phyloP scores from a whole-genome alignment of 1,284 basidiomycete genomes.

The Stygiomarasmius scandens region DNA sequence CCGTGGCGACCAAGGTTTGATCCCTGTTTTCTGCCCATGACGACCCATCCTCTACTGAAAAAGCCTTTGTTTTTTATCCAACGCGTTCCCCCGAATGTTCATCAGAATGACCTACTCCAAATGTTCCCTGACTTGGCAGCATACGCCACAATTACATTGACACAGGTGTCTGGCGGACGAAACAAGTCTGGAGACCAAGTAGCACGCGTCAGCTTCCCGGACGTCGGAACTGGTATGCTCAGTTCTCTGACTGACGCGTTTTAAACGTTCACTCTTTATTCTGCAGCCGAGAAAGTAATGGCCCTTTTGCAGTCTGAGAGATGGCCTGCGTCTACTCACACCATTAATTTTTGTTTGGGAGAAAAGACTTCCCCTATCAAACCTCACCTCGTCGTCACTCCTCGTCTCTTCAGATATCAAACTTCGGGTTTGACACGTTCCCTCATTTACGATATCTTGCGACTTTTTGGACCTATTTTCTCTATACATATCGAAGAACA shows the following conservation, averaged over 20 bases:
- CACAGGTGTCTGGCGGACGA: neutral
- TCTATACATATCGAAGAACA: conserved; percentile 18
- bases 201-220: neutral
- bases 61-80: neutral
- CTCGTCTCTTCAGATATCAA: neutral
- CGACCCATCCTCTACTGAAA: conserved; percentile 2
- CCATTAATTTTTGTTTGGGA: neutral
- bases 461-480: conserved; percentile 23
- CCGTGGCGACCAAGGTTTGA: too few species aligned
- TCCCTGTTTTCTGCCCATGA: neutral
- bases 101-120: neutral
- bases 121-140: neutral
- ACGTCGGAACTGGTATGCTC: neutral
- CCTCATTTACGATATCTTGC: conserved; percentile 21
- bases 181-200: neutral
- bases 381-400: neutral
- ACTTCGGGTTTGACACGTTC: neutral
- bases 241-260: neutral
- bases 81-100: neutral
- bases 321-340: neutral
- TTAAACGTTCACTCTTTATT: neutral
- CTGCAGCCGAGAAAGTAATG: conserved; percentile 7
- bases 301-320: neutral
- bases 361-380: neutral
- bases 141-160: neutral